Conservation (phyloP, 345 rosid genomes). For the Melaleuca alternifolia region DNA sequence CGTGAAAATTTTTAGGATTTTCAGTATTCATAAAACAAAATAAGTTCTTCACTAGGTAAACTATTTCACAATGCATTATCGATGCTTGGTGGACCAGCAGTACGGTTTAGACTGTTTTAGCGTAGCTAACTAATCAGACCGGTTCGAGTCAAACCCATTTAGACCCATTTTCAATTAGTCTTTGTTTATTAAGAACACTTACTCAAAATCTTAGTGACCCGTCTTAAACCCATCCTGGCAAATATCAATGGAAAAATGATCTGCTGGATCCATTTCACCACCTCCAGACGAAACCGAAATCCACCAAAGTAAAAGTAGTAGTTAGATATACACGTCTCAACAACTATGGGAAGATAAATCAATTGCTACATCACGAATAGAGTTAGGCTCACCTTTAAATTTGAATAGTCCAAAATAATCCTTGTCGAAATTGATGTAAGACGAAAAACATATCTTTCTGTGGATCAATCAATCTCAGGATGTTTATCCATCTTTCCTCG, state of each 20-base stretch:
- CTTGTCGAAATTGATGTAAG: accelerated
- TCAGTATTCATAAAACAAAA: background rate
- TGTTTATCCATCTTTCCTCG: background rate
- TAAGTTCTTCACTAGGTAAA: background rate
- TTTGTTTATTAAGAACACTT: background rate
- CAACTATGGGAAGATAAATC: background rate
- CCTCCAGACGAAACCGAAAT: background rate
- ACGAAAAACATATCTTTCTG: background rate
- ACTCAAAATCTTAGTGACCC: background rate
- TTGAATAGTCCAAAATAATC: background rate
- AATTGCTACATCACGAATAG: background rate
- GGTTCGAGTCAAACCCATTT: background rate
- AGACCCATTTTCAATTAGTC: background rate
- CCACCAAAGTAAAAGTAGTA: background rate
- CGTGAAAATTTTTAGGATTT: too few species aligned
- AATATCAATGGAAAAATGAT: background rate
- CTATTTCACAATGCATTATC: background rate
- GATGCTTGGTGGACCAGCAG: background rate
- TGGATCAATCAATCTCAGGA: background rate
- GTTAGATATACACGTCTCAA: background rate
- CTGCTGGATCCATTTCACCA: background rate
- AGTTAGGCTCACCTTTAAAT: background rate
- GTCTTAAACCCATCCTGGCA: background rate
- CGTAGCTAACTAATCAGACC: background rate
- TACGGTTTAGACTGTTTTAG: background rate